Conservation (phyloP, 352 stramenopile genomes). For the Globisporangium lucens region DNA sequence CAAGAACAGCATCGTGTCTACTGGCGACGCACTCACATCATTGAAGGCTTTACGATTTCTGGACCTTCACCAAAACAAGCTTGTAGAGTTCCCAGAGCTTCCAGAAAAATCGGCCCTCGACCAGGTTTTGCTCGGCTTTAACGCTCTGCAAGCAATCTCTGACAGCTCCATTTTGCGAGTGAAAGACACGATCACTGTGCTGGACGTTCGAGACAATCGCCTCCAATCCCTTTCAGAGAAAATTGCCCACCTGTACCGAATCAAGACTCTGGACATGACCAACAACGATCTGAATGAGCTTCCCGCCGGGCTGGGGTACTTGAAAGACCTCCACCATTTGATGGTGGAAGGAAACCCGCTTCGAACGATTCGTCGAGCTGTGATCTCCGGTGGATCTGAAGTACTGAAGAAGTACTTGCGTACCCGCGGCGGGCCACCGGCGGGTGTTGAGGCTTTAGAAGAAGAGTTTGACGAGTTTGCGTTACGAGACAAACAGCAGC, state of each 20-base stretch:
- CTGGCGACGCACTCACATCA: constrained; percentile 27
- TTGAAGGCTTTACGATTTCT: constrained; percentile 50
- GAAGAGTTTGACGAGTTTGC: constrained; percentile 75
- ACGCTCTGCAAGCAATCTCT: constrained; percentile 47
- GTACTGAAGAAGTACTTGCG: constrained; percentile 82
- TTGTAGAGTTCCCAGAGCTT: constrained; percentile 56
- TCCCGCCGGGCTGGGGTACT: constrained; percentile 62
- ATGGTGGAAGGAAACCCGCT: constrained; percentile 76
- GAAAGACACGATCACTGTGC: constrained; percentile 63
- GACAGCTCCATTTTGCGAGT: constrained; percentile 42
- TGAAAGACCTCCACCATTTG: constrained; percentile 74
- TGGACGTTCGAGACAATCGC: constrained; percentile 83
- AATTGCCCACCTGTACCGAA: constrained; percentile 55
- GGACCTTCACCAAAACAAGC: constrained; percentile 73
- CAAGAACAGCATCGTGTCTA: constrained; percentile 58
- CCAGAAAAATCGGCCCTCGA: constrained; percentile 49
- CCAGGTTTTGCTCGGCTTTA: constrained; percentile 76
- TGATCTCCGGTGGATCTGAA: constrained; percentile 64
- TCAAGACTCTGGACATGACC: constrained; percentile 83
- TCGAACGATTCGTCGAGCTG: constrained; percentile 62
- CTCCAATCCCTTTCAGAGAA: constrained; percentile 48
- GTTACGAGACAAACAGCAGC: constrained; percentile 38
- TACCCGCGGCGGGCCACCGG: constrained; percentile 58
- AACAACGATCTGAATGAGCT: constrained; percentile 83
- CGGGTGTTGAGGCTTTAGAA: constrained; percentile 55